phyloP scores from a whole-genome alignment of 208 protist species.

The Trypanosoma conorhini region DNA sequence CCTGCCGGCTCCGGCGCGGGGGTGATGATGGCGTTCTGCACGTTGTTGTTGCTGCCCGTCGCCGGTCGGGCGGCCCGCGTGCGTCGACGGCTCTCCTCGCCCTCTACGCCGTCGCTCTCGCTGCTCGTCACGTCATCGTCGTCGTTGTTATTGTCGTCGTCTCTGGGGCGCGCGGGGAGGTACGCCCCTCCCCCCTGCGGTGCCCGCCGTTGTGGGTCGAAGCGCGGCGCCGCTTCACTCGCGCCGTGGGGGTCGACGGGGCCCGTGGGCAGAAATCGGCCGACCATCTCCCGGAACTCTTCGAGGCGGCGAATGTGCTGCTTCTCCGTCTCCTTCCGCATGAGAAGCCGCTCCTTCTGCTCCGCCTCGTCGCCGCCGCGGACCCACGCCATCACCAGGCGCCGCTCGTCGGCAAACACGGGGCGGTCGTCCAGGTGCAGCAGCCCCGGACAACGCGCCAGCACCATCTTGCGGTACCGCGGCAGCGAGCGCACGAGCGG shows the following conservation, averaged over 20 bases:
- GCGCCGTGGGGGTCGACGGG: not conserved
- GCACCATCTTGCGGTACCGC: constrained; percentile 87
- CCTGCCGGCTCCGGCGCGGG: not conserved
- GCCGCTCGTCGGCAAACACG: constrained; percentile 89
- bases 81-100: not conserved
- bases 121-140: constrained; percentile 21
- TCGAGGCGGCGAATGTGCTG: constrained; percentile 49
- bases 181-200: not conserved
- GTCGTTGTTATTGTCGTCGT: constrained; percentile 20
- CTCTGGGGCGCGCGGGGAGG: not conserved
- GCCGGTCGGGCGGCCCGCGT: not conserved
- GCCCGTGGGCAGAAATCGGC: not conserved
- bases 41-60: not conserved
- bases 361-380: constrained; percentile 78
- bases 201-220: too few relatives aligned
- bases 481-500: constrained; percentile 75
- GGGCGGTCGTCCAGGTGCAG: constrained; percentile 93
- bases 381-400: constrained; percentile 84
- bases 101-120: constrained; percentile 14
- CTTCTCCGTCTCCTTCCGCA: constrained; percentile 68
- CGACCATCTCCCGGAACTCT: constrained; percentile 75
- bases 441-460: constrained; percentile 61
- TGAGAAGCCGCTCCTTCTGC: constrained; percentile 47
- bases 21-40: not conserved
- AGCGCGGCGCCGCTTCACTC: too few relatives aligned